Percentiles rank a stretch among this genome's conserved stretches.
Conservation (phyloP, 805 yeast species). For the Candida chilensis region DNA sequence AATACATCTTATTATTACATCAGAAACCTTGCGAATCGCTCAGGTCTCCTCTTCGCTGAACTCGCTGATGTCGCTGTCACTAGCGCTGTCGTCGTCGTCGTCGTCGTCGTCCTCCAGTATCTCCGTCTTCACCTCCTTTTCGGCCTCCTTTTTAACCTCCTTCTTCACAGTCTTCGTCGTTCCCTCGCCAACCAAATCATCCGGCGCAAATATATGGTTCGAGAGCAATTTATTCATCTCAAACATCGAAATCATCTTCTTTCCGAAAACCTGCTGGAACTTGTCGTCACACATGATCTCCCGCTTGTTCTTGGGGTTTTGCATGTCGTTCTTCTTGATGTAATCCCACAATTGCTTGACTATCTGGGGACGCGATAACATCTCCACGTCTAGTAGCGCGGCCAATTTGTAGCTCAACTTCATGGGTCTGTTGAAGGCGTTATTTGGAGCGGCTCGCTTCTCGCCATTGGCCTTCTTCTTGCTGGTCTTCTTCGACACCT, state of each 20-base stretch:
- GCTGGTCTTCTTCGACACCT: slow-evolving; percentile 6
- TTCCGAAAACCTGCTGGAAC: slow-evolving; percentile 50
- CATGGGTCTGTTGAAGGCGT: slow-evolving; percentile 32
- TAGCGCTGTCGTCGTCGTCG: not conserved
- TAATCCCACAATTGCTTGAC: slow-evolving; percentile 66
- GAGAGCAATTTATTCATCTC: slow-evolving; percentile 47
- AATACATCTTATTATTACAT: no score
- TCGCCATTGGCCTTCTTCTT: slow-evolving; percentile 6
- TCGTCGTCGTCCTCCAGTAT: not conserved
- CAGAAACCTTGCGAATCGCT: no score
- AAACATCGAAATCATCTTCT: slow-evolving; percentile 46
- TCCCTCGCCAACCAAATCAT: slow-evolving; percentile 9
- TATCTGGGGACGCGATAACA: slow-evolving; percentile 57
- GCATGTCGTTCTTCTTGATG: slow-evolving; percentile 52
- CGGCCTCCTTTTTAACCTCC: no score
- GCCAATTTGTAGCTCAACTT: slow-evolving; percentile 42
- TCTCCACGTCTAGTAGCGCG: slow-evolving; percentile 30
- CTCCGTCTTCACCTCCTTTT: no score
- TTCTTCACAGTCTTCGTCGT: no score
- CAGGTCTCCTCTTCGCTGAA: not conserved
- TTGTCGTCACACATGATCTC: slow-evolving; percentile 56
- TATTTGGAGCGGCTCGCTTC: slow-evolving; percentile 13
- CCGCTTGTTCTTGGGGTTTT: slow-evolving; percentile 58
- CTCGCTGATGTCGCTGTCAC: not conserved
- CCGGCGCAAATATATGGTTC: slow-evolving; percentile 35